phyloP scores from a whole-genome alignment of 768 basidiomycete genomes.

The Kwoniella europaea region DNA sequence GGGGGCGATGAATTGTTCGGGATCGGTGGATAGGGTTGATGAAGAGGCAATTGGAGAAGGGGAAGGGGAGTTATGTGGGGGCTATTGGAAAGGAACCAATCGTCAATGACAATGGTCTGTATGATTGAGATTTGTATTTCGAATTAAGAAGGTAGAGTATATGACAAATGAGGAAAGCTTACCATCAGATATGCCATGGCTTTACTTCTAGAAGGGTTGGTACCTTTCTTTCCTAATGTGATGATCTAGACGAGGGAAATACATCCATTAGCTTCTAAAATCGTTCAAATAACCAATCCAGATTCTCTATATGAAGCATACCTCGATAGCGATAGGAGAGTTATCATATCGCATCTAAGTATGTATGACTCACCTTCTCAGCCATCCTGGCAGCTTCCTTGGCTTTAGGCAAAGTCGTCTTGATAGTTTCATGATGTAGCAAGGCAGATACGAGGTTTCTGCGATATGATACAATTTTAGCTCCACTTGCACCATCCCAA shows the following conservation, averaged over 20 bases:
- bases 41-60: conserved; percentile 8
- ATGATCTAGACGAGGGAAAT: conserved; percentile 65
- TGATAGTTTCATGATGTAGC: conserved; percentile 92
- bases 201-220: conserved; percentile 69
- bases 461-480: neutral
- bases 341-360: conserved; percentile 1
- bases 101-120: neutral
- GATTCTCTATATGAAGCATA: too few species aligned
- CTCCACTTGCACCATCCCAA: too few species aligned
- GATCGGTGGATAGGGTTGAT: conserved; percentile 40
- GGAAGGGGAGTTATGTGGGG: conserved; percentile 19
- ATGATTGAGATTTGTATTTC: too few species aligned
- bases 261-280: conserved; percentile 58
- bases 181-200: conserved; percentile 79
- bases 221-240: conserved; percentile 85
- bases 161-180: conserved; percentile 15
- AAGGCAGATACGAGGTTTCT: conserved; percentile 94
- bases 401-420: conserved; percentile 93
- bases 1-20: conserved; percentile 63
- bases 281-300: too few species aligned
- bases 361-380: conserved; percentile 71
- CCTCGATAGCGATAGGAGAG: too few species aligned
- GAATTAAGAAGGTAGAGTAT: neutral
- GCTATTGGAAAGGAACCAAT: neutral
- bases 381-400: conserved; percentile 87